phyloP scores from a whole-genome alignment of 2,329 filamentous ascomycete genomes.

The Phaeosphaeria sp. region DNA sequence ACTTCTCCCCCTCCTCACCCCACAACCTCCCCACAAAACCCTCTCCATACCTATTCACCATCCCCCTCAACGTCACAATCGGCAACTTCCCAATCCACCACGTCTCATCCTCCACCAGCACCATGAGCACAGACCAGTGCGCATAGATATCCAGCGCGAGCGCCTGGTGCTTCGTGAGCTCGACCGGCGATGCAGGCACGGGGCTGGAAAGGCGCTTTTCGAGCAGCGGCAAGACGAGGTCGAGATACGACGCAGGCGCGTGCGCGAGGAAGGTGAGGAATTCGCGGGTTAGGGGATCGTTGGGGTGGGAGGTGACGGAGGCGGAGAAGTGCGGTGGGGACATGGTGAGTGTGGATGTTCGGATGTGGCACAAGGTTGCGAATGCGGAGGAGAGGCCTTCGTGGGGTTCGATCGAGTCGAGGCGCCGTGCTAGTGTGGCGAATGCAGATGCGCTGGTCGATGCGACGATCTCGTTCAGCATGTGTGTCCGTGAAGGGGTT shows the following conservation, averaged over 20 bases:
- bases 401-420: constrained; percentile 3
- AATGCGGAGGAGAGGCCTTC: background rate
- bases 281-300: constrained; percentile 5
- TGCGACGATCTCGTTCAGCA: constrained; percentile 14
- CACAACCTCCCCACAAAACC: constrained; percentile 7
- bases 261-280: constrained; percentile 17
- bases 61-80: constrained; percentile 17
- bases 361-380: background rate
- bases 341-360: background rate
- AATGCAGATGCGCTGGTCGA: constrained; percentile 13
- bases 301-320: background rate
- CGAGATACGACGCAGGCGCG: constrained; percentile 11
- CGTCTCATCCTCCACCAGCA: constrained; percentile 25
- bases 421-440: constrained; percentile 7
- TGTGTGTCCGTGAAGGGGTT: constrained; percentile 11
- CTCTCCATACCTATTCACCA: constrained; percentile 24
- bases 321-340: background rate
- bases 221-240: constrained; percentile 15
- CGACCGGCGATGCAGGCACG: background rate
- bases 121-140: constrained; percentile 30
- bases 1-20: background rate
- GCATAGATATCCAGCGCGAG: constrained; percentile 30
- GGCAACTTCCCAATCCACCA: constrained; percentile 31
- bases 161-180: constrained; percentile 17
- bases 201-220: constrained; percentile 16